A percentile compares a stretch with the other conserved stretches of the same genome.
phyloP scores from a whole-genome alignment of 306 rosid genomes.

The Alnus glutinosa region DNA sequence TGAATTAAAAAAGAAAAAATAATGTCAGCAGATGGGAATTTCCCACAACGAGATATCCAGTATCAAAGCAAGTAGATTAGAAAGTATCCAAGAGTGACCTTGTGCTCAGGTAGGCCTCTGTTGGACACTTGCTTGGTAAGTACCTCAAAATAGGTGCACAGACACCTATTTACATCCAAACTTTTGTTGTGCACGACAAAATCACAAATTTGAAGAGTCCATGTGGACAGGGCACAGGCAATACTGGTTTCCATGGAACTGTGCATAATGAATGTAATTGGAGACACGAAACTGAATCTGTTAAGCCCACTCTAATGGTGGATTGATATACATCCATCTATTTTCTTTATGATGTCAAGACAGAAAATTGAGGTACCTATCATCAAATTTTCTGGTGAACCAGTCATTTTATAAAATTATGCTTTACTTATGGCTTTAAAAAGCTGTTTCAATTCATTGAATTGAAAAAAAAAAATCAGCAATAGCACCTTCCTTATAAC shows the following conservation, averaged over 20 bases:
- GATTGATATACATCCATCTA: not conserved
- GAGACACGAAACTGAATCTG: not conserved
- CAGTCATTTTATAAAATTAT: not conserved
- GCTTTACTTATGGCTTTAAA: not conserved
- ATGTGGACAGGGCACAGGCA: not conserved
- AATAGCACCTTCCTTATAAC: not conserved
- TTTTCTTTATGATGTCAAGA: not conserved
- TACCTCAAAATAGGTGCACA: not conserved
- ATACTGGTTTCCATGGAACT: not conserved
- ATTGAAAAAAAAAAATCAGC: not conserved
- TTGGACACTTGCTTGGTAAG: not conserved
- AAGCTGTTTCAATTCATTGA: not conserved
- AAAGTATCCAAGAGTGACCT: not conserved
- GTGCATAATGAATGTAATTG: not conserved
- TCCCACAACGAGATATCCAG: not conserved
- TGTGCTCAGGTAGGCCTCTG: not conserved
- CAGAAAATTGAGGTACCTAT: not conserved
- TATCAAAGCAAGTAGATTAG: not conserved
- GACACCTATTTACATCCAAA: not conserved
- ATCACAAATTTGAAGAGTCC: not conserved
- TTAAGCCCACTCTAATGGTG: not conserved
- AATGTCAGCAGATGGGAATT: not conserved
- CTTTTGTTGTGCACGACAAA: not conserved
- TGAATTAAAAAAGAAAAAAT: too few relatives aligned
- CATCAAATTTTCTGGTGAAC: not conserved